Conservation (phyloP, 257 asterid genomes). For the Capsicum rhomboideum region DNA sequence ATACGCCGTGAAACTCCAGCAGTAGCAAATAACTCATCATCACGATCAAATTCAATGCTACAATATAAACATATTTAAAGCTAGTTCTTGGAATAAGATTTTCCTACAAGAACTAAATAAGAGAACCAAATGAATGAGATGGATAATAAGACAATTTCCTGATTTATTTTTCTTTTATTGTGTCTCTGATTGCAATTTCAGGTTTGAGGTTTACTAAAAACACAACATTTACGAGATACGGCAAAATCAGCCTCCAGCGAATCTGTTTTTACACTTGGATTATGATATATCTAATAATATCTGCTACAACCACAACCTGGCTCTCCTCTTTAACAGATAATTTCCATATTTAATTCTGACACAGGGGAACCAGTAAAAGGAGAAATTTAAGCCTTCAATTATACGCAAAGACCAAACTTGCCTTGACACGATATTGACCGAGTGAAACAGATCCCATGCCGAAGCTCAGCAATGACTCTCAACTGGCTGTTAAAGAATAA, state of each 20-base stretch:
- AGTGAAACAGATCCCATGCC: conserved; percentile 78
- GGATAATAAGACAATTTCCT: not conserved
- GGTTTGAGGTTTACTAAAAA: too few species aligned
- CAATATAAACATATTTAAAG: conserved; percentile 1
- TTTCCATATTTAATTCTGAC: not conserved
- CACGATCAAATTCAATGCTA: conserved; percentile 50
- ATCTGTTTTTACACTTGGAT: too few species aligned
- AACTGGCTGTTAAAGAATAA: conserved; percentile 52
- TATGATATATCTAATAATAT: too few species aligned
- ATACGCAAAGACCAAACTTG: conserved; percentile 11
- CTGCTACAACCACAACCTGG: not conserved
- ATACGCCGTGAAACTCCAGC: conserved; percentile 52
- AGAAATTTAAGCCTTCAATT: not conserved
- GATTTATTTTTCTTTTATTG: not conserved
- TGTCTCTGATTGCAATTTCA: not conserved
- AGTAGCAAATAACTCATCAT: conserved; percentile 49
- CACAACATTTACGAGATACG: too few species aligned
- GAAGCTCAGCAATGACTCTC: conserved; percentile 76
- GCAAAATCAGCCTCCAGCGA: too few species aligned
- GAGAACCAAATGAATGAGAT: not conserved
- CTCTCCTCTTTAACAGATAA: not conserved
- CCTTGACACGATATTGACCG: conserved; percentile 89
- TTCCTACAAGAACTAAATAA: not conserved
- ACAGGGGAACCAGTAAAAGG: not conserved
- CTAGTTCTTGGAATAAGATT: not conserved